phyloP scores from a whole-genome alignment of 805 yeast species.

The Wickerhamomyces chaumierensis region DNA sequence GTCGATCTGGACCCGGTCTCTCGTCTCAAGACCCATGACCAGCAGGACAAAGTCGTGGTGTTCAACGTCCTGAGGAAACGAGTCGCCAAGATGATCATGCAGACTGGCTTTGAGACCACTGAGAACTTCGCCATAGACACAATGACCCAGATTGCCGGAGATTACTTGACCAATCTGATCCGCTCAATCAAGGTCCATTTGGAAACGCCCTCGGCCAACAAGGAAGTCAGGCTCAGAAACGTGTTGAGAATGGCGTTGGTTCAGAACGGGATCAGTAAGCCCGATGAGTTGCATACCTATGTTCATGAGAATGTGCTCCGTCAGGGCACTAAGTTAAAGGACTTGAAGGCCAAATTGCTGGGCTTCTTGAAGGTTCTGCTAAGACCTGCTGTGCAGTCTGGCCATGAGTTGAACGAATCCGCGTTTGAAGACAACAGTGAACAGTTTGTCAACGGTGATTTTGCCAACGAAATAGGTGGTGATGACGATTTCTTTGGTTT shows the following conservation, averaged over 20 bases:
- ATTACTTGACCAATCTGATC: constrained; percentile 64
- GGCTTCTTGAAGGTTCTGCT: constrained; percentile 72
- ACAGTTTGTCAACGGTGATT: constrained; percentile 90
- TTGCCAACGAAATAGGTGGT: constrained; percentile 87
- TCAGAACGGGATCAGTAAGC: constrained; percentile 81
- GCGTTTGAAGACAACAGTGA: constrained; percentile 86
- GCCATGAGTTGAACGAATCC: constrained; percentile 49
- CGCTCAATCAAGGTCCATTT: constrained; percentile 57
- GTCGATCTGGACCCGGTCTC: constrained; percentile 79
- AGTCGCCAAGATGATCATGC: constrained; percentile 75
- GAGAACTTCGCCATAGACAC: constrained; percentile 70
- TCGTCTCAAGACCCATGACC: constrained; percentile 59
- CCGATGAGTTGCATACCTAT: constrained; percentile 65
- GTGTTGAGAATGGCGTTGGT: constrained; percentile 49
- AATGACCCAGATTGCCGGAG: constrained; percentile 75
- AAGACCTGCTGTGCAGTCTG: constrained; percentile 71
- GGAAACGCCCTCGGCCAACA: constrained; percentile 42
- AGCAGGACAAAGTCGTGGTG: constrained; percentile 46
- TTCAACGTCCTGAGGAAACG: constrained; percentile 55
- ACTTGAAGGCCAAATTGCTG: constrained; percentile 50
- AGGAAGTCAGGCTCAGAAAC: constrained; percentile 27
- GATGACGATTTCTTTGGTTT: constrained; percentile 99
- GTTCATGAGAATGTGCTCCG: constrained; percentile 61
- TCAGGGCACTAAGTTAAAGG: too few species aligned
- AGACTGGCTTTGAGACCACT: constrained; percentile 81